phyloP scores from a whole-genome alignment of 345 rosid genomes.

The Durio zibethinus region DNA sequence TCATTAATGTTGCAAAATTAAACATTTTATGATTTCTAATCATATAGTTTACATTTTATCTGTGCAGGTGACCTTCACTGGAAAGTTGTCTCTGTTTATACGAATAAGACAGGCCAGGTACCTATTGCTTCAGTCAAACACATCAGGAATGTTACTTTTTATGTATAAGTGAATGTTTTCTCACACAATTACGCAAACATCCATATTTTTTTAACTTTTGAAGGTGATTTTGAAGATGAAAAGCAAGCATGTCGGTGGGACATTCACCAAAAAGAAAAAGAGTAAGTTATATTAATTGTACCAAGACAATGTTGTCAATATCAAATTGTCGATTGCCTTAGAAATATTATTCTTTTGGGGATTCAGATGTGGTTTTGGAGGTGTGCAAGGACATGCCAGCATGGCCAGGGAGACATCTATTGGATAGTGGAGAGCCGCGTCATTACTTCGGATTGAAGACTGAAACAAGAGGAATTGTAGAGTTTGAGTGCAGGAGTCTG shows the following conservation, averaged over 20 bases:
- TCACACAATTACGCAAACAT: background rate
- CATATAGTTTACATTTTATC: background rate
- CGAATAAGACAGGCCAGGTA: conserved; percentile 62
- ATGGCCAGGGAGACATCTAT: conserved; percentile 84
- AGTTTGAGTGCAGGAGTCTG: conserved; percentile 80
- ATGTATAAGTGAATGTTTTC: background rate
- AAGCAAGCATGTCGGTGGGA: conserved; percentile 79
- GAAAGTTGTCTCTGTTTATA: conserved; percentile 83
- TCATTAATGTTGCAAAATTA: background rate
- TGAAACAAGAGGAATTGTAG: conserved; percentile 54
- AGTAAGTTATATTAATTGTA: conserved; percentile 33
- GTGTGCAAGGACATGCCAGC: conserved; percentile 76
- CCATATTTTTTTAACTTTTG: background rate
- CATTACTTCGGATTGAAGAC: conserved; percentile 83
- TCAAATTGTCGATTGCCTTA: background rate
- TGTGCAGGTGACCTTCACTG: conserved; percentile 90
- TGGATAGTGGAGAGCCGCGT: conserved; percentile 61
- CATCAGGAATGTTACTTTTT: background rate
- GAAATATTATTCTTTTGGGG: background rate
- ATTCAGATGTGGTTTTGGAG: conserved; percentile 65
- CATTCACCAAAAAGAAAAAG: conserved; percentile 86
- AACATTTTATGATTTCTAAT: background rate
- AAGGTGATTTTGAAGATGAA: conserved; percentile 88
- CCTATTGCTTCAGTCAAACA: background rate
- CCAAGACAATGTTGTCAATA: background rate